Base-by-base conservation (phyloP, 2,329 filamentous ascomycete species). In the Didymella sp. region DNA sequence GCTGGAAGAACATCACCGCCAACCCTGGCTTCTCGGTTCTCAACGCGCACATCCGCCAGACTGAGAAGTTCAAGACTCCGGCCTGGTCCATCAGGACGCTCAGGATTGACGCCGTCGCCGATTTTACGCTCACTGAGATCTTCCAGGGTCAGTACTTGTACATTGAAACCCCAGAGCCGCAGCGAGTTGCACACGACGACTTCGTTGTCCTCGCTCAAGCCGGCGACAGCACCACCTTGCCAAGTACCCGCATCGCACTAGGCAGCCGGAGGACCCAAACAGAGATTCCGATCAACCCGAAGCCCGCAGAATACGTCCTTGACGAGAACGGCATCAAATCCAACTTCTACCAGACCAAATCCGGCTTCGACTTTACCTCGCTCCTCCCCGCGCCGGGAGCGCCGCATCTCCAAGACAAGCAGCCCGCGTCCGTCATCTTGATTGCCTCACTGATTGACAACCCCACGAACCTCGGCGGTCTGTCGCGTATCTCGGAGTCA, bases 371-470 rank as follows among this genome's bases (percentile, higher is more conserved):
- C 57, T 66, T 66, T 48, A 72, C 58, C 54, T 75, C 61, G 21
- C 69, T 71, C 24, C 60, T 71, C 42, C 64, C 66, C 6, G 15
- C 56, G 17, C 30, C 41, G 9, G 63, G 56, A 37, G 64, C 61
- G 46, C 70, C 65, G 17, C 60, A 57, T 52, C 33, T 56, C 11
- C 60, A 67, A 44, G 57, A 57, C 17, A 65, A 58, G 33, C 69
- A 66, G 8, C 68, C 67, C 24, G 70, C 70, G 21, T 70, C 74
- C 24, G 73, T 83, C 45, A 74, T 82, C 45, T 73, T 84, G 46
- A 67, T 84, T 33, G 82, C 80, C 25, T 83, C 81, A 19, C 72
- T 83, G 0, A 79, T 83, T 46, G 77, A 80, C 63, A 81, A 81
- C 41, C 78, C 80, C 8, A 78, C 79, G 50, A 83, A 83, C 53